Percentiles rank a stretch among this genome's conserved stretches.
Conservation (phyloP, 805 yeast genomes). For the Kurtzmaniella cleridarum region DNA sequence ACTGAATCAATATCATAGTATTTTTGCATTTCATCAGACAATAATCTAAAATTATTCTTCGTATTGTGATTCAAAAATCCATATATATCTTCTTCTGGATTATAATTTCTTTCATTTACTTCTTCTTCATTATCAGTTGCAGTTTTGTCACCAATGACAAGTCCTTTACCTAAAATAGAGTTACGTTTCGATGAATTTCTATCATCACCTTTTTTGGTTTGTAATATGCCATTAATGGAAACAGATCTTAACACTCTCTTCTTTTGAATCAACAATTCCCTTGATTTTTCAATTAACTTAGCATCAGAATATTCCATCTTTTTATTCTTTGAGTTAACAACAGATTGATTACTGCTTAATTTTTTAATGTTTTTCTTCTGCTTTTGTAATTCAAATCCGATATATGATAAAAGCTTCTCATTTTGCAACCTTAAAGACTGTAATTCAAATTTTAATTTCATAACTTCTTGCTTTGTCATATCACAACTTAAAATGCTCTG, state of each 20-base stretch:
- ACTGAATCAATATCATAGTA: slow-evolving; percentile 19
- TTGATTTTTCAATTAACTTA: slow-evolving; percentile 44
- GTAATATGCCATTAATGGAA: slow-evolving; percentile 21
- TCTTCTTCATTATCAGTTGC: slow-evolving; percentile 3
- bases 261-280: slow-evolving; percentile 39
- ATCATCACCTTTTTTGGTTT: too few species aligned
- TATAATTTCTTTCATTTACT: too few species aligned
- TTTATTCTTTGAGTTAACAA: slow-evolving; percentile 14
- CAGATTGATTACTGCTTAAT: slow-evolving; percentile 32
- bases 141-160: slow-evolving; percentile 1
- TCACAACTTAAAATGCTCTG: slow-evolving; percentile 16
- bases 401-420: slow-evolving; percentile 51
- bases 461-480: slow-evolving; percentile 41
- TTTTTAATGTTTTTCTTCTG: slow-evolving; percentile 38
- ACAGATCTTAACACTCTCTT: slow-evolving; percentile 39
- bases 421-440: slow-evolving; percentile 50
- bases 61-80: slow-evolving; percentile 21
- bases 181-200: slow-evolving; percentile 1
- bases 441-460: slow-evolving; percentile 47
- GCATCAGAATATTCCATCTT: slow-evolving; percentile 48
- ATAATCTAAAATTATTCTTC: slow-evolving; percentile 18
- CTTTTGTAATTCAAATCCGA: slow-evolving; percentile 52
- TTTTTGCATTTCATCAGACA: slow-evolving; percentile 21
- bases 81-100: slow-evolving; percentile 20
- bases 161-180: slow-evolving; percentile 2